A percentile compares a stretch with the other conserved stretches of the same genome.
These are phyloP conservation scores for Trametes hirsuta DNA, from an alignment of 1,284 basidiomycete species.

Conservation along the genomic window DNA sequence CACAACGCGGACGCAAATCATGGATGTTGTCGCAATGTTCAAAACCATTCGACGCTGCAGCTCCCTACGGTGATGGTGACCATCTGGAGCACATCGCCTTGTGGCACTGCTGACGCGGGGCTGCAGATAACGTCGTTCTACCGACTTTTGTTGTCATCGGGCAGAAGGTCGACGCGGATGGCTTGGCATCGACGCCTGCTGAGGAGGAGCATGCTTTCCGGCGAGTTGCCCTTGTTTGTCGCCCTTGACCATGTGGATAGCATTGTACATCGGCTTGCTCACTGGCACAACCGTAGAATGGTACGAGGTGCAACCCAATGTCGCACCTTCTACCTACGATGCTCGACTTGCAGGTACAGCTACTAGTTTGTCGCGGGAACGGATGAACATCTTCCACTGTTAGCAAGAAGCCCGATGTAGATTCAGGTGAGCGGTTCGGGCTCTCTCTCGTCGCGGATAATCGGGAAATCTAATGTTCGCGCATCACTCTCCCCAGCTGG, in stretches of 20 bases:
- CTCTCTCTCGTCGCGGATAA: background rate
- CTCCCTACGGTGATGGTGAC: background rate
- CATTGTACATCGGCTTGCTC: background rate
- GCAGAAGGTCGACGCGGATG: background rate
- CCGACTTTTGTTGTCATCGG: slow-evolving; percentile 2
- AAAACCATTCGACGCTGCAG: background rate
- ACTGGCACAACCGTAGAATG: too few species aligned
- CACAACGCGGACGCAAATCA: too few species aligned
- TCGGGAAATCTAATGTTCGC: background rate
- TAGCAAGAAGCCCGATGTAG: background rate
- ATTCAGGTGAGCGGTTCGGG: background rate
- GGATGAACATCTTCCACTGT: too few species aligned
- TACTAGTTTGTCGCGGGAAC: background rate
- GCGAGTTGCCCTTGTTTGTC: background rate
- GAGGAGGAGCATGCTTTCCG: background rate
- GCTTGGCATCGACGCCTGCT: slow-evolving; percentile 1
- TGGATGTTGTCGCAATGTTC: background rate
- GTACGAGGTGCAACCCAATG: too few species aligned
- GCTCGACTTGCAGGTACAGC: background rate
- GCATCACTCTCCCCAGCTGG: background rate
- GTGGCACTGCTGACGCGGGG: slow-evolving; percentile 1
- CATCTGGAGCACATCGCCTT: background rate
- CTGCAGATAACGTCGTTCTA: slow-evolving; percentile 2
- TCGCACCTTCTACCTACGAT: background rate
- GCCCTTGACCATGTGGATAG: background rate